These are phyloP conservation scores for Globisporangium echinulatum DNA, from an alignment of 352 stramenopile species.

Conservation along the genomic window DNA sequence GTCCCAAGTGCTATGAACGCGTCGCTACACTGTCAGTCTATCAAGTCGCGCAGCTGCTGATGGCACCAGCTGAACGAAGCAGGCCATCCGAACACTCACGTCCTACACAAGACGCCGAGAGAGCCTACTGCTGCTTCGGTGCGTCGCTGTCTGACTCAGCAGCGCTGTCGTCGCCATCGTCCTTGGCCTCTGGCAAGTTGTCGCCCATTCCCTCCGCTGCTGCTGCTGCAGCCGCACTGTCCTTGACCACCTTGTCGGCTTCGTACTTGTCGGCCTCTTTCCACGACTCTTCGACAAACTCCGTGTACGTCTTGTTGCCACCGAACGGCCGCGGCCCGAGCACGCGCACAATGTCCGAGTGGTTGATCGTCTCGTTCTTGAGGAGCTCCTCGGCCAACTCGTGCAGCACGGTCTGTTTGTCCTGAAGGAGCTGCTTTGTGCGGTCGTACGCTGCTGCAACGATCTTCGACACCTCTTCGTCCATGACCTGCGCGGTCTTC, in stretches of 20 bases:
- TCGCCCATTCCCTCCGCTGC: constrained; percentile 15
- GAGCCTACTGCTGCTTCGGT: constrained; percentile 7
- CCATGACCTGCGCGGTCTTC: constrained; percentile 96
- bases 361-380: constrained; percentile 99
- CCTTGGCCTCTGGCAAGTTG: background rate
- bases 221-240: constrained; percentile 9
- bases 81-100: too few species aligned
- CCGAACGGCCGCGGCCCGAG: constrained; percentile 93
- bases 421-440: constrained; percentile 92
- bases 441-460: constrained; percentile 96
- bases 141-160: constrained; percentile 20
- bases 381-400: constrained; percentile 94
- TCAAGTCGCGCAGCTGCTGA: background rate
- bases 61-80: background rate
- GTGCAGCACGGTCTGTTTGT: constrained; percentile 92
- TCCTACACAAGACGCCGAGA: too few species aligned
- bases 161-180: constrained; percentile 27
- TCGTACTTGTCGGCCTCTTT: constrained; percentile 80
- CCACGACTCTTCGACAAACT: constrained; percentile 92
- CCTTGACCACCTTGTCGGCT: constrained; percentile 49
- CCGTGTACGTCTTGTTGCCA: constrained; percentile 93
- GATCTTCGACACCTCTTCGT: constrained; percentile 97
- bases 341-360: constrained; percentile 95
- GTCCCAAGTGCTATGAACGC: background rate
- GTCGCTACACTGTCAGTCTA: background rate